Conservation (phyloP, 805 yeast genomes). For the Candida germanica region DNA sequence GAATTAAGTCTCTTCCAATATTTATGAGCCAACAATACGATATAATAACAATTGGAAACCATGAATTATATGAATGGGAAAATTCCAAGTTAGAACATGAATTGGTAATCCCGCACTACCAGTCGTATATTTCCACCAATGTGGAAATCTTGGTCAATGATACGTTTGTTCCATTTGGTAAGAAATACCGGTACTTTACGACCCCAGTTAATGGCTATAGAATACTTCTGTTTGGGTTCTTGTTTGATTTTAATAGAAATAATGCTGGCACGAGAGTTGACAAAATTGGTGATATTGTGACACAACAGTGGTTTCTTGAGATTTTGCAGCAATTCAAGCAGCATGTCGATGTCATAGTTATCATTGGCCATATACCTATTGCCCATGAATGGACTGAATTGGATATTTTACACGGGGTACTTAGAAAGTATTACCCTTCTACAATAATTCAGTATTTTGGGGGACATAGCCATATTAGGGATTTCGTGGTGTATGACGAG, state of each 20-base stretch:
- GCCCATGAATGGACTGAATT: slow-evolving; percentile 53
- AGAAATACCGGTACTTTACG: slow-evolving; percentile 58
- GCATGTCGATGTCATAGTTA: slow-evolving; percentile 59
- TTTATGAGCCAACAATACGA: slow-evolving; percentile 71
- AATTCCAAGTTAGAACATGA: slow-evolving; percentile 66
- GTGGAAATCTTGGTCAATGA: slow-evolving; percentile 54
- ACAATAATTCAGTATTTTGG: slow-evolving; percentile 82
- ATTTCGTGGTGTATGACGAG: slow-evolving; percentile 66
- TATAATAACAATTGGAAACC: slow-evolving; percentile 83
- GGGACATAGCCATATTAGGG: slow-evolving; percentile 92
- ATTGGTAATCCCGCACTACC: slow-evolving; percentile 53
- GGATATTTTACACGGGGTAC: slow-evolving; percentile 39
- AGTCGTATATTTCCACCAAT: slow-evolving; percentile 70
- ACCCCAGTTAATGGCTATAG: slow-evolving; percentile 53
- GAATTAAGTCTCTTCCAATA: slow-evolving; percentile 56
- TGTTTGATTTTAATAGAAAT: slow-evolving; percentile 68
- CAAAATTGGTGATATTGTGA: slow-evolving; percentile 51
- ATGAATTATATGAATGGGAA: slow-evolving; percentile 73
- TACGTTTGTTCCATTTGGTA: slow-evolving; percentile 63
- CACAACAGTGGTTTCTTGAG: slow-evolving; percentile 64
- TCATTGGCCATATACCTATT: slow-evolving; percentile 77
- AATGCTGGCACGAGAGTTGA: slow-evolving; percentile 64
- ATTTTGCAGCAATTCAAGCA: slow-evolving; percentile 28
- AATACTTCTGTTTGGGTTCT: slow-evolving; percentile 70
- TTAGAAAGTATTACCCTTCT: slow-evolving; percentile 60